phyloP scores from a whole-genome alignment of 2,329 filamentous ascomycete genomes.

The Microthyrium microscopicum region DNA sequence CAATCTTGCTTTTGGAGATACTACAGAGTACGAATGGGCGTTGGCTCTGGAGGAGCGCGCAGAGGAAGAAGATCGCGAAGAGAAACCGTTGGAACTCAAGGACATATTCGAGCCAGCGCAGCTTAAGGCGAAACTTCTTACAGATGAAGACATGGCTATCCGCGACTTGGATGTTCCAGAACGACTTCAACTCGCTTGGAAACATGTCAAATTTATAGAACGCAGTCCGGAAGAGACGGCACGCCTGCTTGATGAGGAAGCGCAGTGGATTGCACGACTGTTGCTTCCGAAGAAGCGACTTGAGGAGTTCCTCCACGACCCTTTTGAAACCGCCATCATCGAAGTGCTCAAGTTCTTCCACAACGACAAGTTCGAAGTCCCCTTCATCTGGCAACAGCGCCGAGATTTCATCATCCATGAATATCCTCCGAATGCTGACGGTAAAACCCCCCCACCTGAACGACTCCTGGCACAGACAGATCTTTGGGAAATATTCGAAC shows the following conservation, averaged over 20 bases:
- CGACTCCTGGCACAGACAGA: conserved; percentile 86
- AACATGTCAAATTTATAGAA: conserved; percentile 68
- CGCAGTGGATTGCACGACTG: conserved; percentile 77
- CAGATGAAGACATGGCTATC: conserved; percentile 86
- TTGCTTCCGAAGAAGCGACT: conserved; percentile 79
- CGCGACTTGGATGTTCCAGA: conserved; percentile 81
- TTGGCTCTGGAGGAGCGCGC: conserved; percentile 66
- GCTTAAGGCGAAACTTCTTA: conserved; percentile 82
- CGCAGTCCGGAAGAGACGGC: conserved; percentile 60
- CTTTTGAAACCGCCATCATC: conserved; percentile 74
- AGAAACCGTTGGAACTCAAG: conserved; percentile 80
- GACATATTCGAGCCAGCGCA: conserved; percentile 97
- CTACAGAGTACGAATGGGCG: conserved; percentile 91
- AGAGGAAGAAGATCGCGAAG: conserved; percentile 63
- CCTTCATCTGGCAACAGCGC: conserved; percentile 94
- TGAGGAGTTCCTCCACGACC: conserved; percentile 52
- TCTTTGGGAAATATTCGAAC: conserved; percentile 84
- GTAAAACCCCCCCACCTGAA: conserved; percentile 48
- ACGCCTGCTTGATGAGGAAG: conserved; percentile 56
- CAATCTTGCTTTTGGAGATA: conserved; percentile 88
- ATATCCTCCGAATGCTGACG: conserved; percentile 45
- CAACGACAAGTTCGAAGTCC: conserved; percentile 84
- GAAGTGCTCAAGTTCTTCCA: conserved; percentile 95
- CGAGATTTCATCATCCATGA: conserved; percentile 96
- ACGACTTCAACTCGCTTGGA: conserved; percentile 81